phyloP scores from a whole-genome alignment of 345 rosid genomes.

The Salix brachista region DNA sequence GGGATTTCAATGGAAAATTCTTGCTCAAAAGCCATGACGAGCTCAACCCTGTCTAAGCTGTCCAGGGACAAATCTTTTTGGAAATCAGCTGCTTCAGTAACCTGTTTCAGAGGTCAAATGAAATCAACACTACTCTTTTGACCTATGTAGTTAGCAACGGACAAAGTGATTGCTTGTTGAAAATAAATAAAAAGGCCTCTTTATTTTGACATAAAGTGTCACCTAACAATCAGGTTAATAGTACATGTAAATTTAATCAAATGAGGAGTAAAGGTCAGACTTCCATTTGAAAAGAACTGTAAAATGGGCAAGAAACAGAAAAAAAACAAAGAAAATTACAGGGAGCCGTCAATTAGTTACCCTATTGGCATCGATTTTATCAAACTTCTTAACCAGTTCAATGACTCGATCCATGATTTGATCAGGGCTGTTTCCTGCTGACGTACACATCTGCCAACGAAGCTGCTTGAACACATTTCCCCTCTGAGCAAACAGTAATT shows the following conservation, averaged over 20 bases:
- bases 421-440: slow-evolving; percentile 22
- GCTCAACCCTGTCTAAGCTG: slow-evolving; percentile 64
- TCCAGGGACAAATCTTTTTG: slow-evolving; percentile 58
- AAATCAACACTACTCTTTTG: neutral
- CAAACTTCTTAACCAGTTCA: slow-evolving; percentile 50
- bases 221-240: neutral
- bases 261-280: neutral
- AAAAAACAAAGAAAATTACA: neutral
- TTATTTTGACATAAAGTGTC: neutral
- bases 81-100: slow-evolving; percentile 57
- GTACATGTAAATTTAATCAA: neutral
- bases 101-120: slow-evolving; percentile 27
- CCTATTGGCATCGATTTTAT: slow-evolving; percentile 52
- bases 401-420: slow-evolving; percentile 42
- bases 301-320: neutral
- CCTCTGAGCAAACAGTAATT: slow-evolving; percentile 2
- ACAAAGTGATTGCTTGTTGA: neutral
- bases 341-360: slow-evolving; percentile 14
- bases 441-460: slow-evolving; percentile 27
- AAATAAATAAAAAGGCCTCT: neutral
- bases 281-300: neutral
- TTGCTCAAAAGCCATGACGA: slow-evolving; percentile 67
- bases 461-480: slow-evolving; percentile 24
- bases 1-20: slow-evolving; percentile 63
- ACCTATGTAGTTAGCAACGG: neutral